phyloP scores from a whole-genome alignment of 495 filamentous ascomycete genomes.

The Penicillium salamii region DNA sequence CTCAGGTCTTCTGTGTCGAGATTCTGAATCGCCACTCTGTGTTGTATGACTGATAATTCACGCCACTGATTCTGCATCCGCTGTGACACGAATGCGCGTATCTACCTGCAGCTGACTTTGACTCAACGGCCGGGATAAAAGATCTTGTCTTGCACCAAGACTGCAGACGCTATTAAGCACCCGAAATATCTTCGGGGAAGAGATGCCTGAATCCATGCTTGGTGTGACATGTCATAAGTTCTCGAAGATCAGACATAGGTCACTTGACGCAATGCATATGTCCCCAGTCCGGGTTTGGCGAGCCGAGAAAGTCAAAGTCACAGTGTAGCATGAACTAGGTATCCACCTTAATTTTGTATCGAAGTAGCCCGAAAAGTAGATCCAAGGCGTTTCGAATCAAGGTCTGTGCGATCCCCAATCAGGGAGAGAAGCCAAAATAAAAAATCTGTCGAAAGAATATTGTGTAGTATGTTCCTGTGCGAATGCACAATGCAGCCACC shows the following conservation, averaged over 20 bases:
- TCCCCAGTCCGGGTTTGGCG: not conserved
- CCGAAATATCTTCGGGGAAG: too few relatives aligned
- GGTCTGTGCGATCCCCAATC: not conserved
- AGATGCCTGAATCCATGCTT: too few relatives aligned
- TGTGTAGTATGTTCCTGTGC: not conserved
- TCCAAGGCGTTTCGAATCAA: not conserved
- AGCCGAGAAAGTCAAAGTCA: not conserved
- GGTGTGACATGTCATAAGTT: conserved; percentile 4
- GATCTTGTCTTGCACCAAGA: not conserved
- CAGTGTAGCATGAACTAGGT: not conserved
- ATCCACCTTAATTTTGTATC: not conserved
- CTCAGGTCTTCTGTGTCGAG: not conserved
- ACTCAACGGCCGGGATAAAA: not conserved
- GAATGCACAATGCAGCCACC: not conserved
- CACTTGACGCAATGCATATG: conserved; percentile 2
- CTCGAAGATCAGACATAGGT: not conserved
- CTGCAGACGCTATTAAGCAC: not conserved
- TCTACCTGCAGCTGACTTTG: not conserved
- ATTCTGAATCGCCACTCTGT: not conserved
- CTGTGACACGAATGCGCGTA: not conserved
- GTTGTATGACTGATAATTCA: not conserved
- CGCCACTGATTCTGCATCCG: not conserved
- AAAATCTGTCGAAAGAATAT: not conserved
- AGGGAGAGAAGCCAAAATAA: not conserved
- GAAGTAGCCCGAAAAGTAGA: not conserved